Base-by-base conservation (phyloP, 495 filamentous ascomycete genomes). In the Melanomma pulvis-pyrius region DNA sequence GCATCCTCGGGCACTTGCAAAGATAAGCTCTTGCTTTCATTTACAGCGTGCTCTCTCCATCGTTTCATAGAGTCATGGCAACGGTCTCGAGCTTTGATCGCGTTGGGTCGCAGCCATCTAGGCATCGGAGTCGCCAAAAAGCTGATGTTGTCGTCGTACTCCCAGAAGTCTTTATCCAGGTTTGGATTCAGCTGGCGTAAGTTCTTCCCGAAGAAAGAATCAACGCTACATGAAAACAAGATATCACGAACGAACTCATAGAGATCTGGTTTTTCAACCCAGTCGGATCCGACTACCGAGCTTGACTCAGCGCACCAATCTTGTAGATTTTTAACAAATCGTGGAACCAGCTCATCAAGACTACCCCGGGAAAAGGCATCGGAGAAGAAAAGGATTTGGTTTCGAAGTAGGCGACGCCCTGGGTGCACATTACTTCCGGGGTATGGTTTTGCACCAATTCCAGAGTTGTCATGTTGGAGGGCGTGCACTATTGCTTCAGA, bases 191-290 rank as follows among this genome's bases (percentile, higher is more conserved):
- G 46, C 34, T 69, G 44, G 17, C 73, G 52, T 24, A 75, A 13
- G 13, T 62, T n/a, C 19, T 51, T 50, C 6, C 74, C 74, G n/a
- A 71, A 57, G 21, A 75, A 53, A 0, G 74, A 62, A 4, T 53
- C 62, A 11, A 71, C 70, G 13, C 63, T 63, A 24, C 66, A 67
- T 28, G 47, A 52, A 58, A 73, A 74, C 60, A 75, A 57, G 13
- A 59, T 48, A 17, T 48, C 22, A 11, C 41, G 52, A 22, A 65
- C 28, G 19, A 59, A 49, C 12, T 3, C 2, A 48, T 65, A 59
- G 8, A 65, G 54, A 59, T 59, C 54, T 15, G 39, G 19, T 12
- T 26, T 34, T 29, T 50, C 46, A 6, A 65, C 41, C 62, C 62
- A 65, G 8, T 65, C 46, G n/a, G 24, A 32, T 15, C 50, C 60